Evolutionary conservation across 495 filamentous ascomycete species (phyloP).

Genomic region (Schizothecium vesticola): DNA sequence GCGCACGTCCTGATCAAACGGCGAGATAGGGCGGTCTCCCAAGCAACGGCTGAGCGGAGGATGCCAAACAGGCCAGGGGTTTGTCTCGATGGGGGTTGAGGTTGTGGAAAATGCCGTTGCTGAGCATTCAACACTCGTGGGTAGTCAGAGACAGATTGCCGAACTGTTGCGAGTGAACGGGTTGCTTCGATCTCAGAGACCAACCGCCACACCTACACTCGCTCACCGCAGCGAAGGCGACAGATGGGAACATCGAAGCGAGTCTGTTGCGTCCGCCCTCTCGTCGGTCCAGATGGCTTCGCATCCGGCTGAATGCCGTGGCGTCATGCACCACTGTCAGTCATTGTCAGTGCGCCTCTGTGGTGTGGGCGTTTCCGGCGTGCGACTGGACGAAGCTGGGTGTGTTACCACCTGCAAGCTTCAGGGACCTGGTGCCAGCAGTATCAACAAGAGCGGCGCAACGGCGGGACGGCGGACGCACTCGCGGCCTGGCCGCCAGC

Average conservation of each 20-base stretch:
- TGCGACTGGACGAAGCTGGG: conserved; percentile 19
- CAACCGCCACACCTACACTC: not conserved
- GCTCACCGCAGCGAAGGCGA: not conserved
- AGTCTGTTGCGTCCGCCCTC: not conserved
- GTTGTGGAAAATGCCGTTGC: not conserved
- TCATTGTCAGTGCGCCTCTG: conserved; percentile 20
- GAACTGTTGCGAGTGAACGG: not conserved
- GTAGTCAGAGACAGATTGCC: not conserved
- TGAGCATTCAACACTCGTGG: not conserved
- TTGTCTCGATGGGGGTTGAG: not conserved
- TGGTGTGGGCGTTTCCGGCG: conserved; percentile 19
- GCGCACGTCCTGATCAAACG: not conserved
- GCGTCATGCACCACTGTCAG: conserved; percentile 21
- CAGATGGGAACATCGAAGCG: not conserved
- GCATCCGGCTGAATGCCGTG: conserved; percentile 24
- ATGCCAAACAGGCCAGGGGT: not conserved
- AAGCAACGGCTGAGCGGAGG: not conserved
- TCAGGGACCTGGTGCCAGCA: conserved; percentile 14
- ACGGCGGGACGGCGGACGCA: not conserved
- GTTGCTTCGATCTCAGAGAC: not conserved
- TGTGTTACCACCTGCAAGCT: conserved; percentile 18
- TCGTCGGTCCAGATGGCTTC: not conserved
- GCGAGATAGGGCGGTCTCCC: not conserved
- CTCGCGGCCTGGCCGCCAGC: not conserved
- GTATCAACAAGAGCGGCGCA: not conserved